Base-by-base conservation (phyloP, 2,329 filamentous ascomycete species). In the Ophiostoma fasciatum region DNA sequence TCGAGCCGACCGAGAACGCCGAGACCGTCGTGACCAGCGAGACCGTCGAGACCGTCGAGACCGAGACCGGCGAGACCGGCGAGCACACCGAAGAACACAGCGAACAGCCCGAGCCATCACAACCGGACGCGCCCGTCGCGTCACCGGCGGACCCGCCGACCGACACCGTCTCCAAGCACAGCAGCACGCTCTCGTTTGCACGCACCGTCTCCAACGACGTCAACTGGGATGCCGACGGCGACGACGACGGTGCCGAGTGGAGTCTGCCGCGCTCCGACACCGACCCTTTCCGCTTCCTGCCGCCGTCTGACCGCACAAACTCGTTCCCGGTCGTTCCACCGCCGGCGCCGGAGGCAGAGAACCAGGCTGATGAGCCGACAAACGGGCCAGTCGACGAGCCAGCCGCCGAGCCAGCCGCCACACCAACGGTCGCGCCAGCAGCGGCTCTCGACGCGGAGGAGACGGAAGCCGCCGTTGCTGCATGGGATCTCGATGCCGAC, bases 161-260 rank as follows among this genome's bases (percentile, higher is more conserved):
- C n/a, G 35, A 35, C 22, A 27, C 35, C 13, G 40, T 41, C 14
- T 37, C 62, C 19, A 71, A 73, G 44, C 73, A 77, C 49, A 52
- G 64, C 9, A 78, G 71, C 51, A 72, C 64, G 32, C 63, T 68
- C 50, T 78, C 74, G 0, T 78, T 78, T 53, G 63, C 72, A 10
- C 66, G 74, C 25, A 78, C 74, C 2, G 71, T 76, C 11, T 68
- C 73, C 10, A 66, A 76, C 39, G 71, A 76, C 36, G 57, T 75
- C 18, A 74, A 60, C 50, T 75, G 71, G 56, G 63, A 61, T 38
- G 64, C 64, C 29, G 68, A 71, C 27, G 72, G 73, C 17, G 59
- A 66, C 35, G 72, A 74, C 17, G 60, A 68, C 37, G 71, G 74
- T 17, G 50, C 55, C n/a, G 71, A 76, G 42, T 75, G 68, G 66